Evolutionary conservation across 108 stramenopile species (phyloP), one percentile per base, ranked within the genome.

Genomic region (Conticribra guillardii): DNA sequence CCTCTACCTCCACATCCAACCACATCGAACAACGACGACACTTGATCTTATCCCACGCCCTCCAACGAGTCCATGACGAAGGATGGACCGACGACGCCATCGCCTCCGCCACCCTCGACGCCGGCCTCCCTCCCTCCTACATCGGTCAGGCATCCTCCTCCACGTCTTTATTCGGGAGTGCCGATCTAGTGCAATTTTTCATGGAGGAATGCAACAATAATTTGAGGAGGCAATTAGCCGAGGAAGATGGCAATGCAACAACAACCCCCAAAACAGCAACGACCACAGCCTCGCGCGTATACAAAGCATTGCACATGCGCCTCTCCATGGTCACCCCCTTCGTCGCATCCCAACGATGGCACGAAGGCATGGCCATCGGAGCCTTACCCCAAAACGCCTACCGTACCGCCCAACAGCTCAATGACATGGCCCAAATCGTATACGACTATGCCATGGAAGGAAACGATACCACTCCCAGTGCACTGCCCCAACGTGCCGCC

Each of bases 61-160:
- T 95, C 58, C 26, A 62, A 7, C 83, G 85, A 52, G 89, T 95
- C 9, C 85, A 78, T 33, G 49, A 66, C 30, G 63, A 89, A 53
- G 93, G 93, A 49, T 95, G 93, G 93, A 95, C 93, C 2, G 81
- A 87, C 37, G 90, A 92, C 50, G 93, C 93, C 22, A 67, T 95
- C 18, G 85, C 84, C 46, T 74, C 81, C 2, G 90, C 83, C 9
- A 85, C 85, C 0, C 33, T 79, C 53, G 64, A 82, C 54, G 71
- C 80, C 16, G 80, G 80, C 3, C 52, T 75, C 16, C 85, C 89
- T 19, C 64, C 88, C 7, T 83, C 86, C 47, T 80, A 87, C 79
- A 79, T 87, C 5, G 94, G 94, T 2, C 71, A 87, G 60, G 73
- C 59, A 18, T 19, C 47, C 1, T 53, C 64, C 4, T 60, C 76